Conservation (phyloP, 2,329 filamentous ascomycete species). For the Pezicula carpinea region DNA sequence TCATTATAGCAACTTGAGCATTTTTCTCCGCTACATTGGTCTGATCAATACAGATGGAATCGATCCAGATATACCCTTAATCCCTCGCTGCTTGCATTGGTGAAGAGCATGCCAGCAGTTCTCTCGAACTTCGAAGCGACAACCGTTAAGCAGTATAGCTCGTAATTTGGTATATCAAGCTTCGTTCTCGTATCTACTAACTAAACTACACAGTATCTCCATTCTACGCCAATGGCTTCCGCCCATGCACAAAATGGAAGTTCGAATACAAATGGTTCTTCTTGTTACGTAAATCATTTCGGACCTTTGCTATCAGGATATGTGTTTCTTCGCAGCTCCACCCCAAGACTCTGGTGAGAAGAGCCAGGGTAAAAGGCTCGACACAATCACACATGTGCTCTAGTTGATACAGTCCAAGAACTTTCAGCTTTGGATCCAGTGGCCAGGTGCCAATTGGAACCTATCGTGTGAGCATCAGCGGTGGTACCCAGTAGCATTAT, state of each 20-base stretch:
- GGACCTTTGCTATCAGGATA: neutral
- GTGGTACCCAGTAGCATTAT: neutral
- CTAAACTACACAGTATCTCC: too few relatives aligned
- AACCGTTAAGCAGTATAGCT: too few relatives aligned
- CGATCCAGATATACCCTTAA: too few relatives aligned
- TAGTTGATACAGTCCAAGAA: slow-evolving; percentile 26
- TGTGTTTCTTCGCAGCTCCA: slow-evolving; percentile 1
- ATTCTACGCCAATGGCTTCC: too few relatives aligned
- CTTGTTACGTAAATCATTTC: slow-evolving; percentile 3
- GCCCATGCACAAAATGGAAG: slow-evolving; percentile 14
- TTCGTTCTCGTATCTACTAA: too few relatives aligned
- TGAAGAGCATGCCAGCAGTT: too few relatives aligned
- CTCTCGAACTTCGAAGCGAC: too few relatives aligned
- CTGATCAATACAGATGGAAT: too few relatives aligned
- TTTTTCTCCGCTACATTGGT: too few relatives aligned
- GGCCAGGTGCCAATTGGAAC: slow-evolving; percentile 36
- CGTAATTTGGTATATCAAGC: too few relatives aligned
- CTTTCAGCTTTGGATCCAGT: slow-evolving; percentile 30
- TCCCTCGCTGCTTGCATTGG: too few relatives aligned
- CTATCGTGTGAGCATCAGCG: neutral
- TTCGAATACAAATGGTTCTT: slow-evolving; percentile 4
- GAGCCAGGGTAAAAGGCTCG: slow-evolving; percentile 4
- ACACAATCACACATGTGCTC: slow-evolving; percentile 2
- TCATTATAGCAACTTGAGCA: too few relatives aligned
- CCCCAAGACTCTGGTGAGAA: slow-evolving; percentile 5